phyloP scores from a whole-genome alignment of 768 basidiomycete genomes.

The Mycena kentingensis region DNA sequence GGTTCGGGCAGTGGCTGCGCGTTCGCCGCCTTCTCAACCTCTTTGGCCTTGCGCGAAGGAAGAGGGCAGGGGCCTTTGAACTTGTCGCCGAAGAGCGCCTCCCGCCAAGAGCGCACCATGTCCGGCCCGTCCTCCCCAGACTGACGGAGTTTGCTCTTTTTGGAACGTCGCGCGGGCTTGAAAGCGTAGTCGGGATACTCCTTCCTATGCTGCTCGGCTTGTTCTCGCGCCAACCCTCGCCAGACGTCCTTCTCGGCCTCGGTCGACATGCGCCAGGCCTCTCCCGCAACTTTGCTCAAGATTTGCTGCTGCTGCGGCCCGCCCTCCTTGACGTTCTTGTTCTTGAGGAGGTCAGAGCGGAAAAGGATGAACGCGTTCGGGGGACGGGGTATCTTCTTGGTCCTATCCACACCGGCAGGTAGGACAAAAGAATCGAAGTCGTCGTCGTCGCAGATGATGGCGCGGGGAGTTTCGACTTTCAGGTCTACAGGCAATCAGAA shows the following conservation, averaged over 20 bases:
- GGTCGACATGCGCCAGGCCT: slow-evolving; percentile 63
- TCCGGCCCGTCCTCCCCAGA: slow-evolving; percentile 27
- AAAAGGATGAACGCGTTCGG: slow-evolving; percentile 86
- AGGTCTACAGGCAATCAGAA: background rate
- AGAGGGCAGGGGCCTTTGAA: slow-evolving; percentile 37
- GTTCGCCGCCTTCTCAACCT: slow-evolving; percentile 16
- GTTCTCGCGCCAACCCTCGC: slow-evolving; percentile 48
- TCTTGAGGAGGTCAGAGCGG: slow-evolving; percentile 63
- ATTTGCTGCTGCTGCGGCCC: slow-evolving; percentile 72
- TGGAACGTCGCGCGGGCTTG: slow-evolving; percentile 45
- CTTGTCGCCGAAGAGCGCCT: slow-evolving; percentile 31
- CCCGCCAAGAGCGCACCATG: slow-evolving; percentile 36
- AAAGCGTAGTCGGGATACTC: slow-evolving; percentile 66
- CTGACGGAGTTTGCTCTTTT: slow-evolving; percentile 28
- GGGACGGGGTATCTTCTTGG: slow-evolving; percentile 65
- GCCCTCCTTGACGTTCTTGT: slow-evolving; percentile 45
- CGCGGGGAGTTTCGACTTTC: background rate
- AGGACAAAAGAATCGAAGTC: background rate
- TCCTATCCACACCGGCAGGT: background rate
- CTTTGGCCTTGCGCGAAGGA: slow-evolving; percentile 36
- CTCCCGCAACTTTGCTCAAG: slow-evolving; percentile 69
- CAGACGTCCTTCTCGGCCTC: slow-evolving; percentile 49
- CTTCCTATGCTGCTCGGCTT: slow-evolving; percentile 47
- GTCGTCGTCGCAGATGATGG: no score
- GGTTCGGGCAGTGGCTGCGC: slow-evolving; percentile 4